Conservation (phyloP, 129 eudicot genomes). For the Ambrosia artemisiifolia region DNA sequence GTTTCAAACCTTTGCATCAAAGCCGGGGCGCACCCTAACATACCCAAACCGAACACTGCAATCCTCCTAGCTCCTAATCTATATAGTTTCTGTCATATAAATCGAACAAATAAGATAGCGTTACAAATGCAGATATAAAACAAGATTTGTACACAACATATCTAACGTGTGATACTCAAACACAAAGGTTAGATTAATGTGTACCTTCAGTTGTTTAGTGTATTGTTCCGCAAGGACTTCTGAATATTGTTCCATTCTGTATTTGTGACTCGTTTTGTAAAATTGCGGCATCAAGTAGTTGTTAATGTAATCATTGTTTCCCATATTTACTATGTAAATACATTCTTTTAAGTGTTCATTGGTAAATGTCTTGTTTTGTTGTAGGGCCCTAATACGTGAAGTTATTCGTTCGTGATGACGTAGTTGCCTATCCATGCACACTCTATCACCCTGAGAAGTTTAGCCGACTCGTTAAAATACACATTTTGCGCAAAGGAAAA, state of each 20-base stretch:
- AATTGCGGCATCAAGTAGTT: slow-evolving; percentile 42
- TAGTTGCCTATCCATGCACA: slow-evolving; percentile 34
- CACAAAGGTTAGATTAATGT: background rate
- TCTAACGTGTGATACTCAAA: background rate
- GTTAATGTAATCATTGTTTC: slow-evolving; percentile 54
- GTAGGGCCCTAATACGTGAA: slow-evolving; percentile 10
- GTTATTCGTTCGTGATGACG: slow-evolving; percentile 28
- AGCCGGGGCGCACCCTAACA: slow-evolving; percentile 38
- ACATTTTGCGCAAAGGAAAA: background rate
- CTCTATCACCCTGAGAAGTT: slow-evolving; percentile 35
- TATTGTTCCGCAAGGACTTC: slow-evolving; percentile 27
- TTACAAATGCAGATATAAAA: too few species aligned
- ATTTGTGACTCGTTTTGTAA: slow-evolving; percentile 24
- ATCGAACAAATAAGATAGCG: background rate
- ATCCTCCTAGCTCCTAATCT: slow-evolving; percentile 38
- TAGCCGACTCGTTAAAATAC: background rate
- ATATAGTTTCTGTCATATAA: slow-evolving; percentile 29
- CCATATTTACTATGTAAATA: slow-evolving; percentile 41
- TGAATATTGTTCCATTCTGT: slow-evolving; percentile 36
- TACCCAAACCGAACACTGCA: slow-evolving; percentile 39
- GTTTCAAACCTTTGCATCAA: slow-evolving; percentile 25
- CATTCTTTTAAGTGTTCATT: slow-evolving; percentile 35
- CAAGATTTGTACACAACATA: too few species aligned
- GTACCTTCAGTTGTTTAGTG: slow-evolving; percentile 35
- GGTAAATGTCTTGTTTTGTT: slow-evolving; percentile 21